A percentile compares a stretch with the other conserved stretches of the same genome.
These are phyloP conservation scores for Leccinum pellstonianum DNA, from an alignment of 768 basidiomycete species.

Conservation along the genomic window DNA sequence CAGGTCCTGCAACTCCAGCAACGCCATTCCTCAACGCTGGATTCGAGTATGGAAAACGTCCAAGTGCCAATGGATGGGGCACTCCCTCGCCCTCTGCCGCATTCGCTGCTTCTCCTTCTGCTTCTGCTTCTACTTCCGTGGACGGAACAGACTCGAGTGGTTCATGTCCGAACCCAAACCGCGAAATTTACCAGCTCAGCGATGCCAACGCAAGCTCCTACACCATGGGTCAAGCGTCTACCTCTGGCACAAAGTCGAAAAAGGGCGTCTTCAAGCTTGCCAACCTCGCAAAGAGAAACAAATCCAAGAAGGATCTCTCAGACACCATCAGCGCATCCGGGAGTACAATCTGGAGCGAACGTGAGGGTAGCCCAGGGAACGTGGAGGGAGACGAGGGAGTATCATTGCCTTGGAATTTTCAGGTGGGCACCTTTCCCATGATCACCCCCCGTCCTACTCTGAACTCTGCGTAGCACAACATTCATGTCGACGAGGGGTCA, in stretches of 20 bases:
- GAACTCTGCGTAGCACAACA: slow-evolving; percentile 54
- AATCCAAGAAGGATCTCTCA: slow-evolving; percentile 30
- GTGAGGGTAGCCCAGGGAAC: not conserved
- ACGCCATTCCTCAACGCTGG: slow-evolving; percentile 6
- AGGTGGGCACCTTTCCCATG: slow-evolving; percentile 39
- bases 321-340: slow-evolving; percentile 18
- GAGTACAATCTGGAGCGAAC: slow-evolving; percentile 16
- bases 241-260: slow-evolving; percentile 19
- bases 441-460: not conserved
- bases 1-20: slow-evolving; percentile 23
- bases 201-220: slow-evolving; percentile 21
- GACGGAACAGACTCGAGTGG: slow-evolving; percentile 30
- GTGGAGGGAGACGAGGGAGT: slow-evolving; percentile 56
- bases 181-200: slow-evolving; percentile 11
- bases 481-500: slow-evolving; percentile 77
- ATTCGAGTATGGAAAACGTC: slow-evolving; percentile 7
- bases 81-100: slow-evolving; percentile 19
- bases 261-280: slow-evolving; percentile 39
- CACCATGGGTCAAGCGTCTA: slow-evolving; percentile 6
- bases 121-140: slow-evolving; percentile 8
- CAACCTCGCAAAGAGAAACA: slow-evolving; percentile 35
- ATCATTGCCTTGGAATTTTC: slow-evolving; percentile 73
- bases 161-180: slow-evolving; percentile 18
- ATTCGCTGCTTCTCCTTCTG: slow-evolving; percentile 4
- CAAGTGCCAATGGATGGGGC: slow-evolving; percentile 9